Evolutionary conservation across 2,329 filamentous ascomycete species (phyloP).

Genomic region (Talaromyces marneffei): DNA sequence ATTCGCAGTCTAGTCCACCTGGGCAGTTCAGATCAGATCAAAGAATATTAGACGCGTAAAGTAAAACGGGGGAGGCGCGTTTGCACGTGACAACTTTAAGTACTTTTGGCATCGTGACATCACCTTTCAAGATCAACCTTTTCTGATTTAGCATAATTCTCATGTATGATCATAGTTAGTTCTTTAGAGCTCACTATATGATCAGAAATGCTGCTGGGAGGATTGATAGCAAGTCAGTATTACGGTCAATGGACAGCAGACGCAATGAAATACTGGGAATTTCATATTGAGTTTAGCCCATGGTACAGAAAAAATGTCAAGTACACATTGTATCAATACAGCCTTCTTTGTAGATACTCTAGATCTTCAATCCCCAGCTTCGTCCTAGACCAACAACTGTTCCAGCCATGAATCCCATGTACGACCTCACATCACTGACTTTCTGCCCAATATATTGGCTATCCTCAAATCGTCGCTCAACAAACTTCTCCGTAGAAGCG

Average conservation of each 20-base stretch:
- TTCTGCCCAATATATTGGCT: slow-evolving; percentile 57
- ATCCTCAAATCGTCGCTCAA: slow-evolving; percentile 70
- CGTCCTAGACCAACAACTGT: slow-evolving; percentile 75
- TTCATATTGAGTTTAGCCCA: not conserved
- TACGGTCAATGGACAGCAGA: not conserved
- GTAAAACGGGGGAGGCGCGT: slow-evolving; percentile 16
- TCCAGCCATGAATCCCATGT: slow-evolving; percentile 73
- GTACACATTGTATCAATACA: not conserved
- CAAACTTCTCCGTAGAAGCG: slow-evolving; percentile 69
- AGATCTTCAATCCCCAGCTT: slow-evolving; percentile 82
- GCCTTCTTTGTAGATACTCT: slow-evolving; percentile 19
- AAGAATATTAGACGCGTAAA: slow-evolving; percentile 14
- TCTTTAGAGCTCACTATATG: not conserved
- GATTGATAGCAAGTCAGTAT: not conserved
- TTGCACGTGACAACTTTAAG: slow-evolving; percentile 20
- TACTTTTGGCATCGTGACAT: not conserved
- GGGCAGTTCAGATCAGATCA: not conserved
- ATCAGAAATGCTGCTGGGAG: not conserved
- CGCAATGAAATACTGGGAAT: not conserved
- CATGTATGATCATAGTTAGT: not conserved
- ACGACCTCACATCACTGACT: slow-evolving; percentile 62
- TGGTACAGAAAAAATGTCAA: not conserved
- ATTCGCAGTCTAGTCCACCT: not conserved
- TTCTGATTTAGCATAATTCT: not conserved
- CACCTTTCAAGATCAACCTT: not conserved